These are phyloP conservation scores for Pelargonium nanum DNA, from an alignment of 345 rosid species.

Conservation along the genomic window DNA sequence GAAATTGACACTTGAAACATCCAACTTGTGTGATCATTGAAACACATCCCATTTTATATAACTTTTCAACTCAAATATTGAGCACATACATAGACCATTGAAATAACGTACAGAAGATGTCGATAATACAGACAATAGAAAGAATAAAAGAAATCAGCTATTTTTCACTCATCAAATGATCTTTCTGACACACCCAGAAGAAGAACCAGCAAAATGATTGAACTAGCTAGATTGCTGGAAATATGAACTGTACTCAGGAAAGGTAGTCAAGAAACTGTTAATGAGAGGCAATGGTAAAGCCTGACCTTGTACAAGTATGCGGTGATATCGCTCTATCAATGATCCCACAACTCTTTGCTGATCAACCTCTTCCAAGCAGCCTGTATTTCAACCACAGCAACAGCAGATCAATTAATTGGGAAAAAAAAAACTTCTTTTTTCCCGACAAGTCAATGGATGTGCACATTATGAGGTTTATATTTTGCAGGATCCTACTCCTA, in stretches of 20 bases:
- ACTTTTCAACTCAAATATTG: too few species aligned
- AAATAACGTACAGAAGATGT: too few species aligned
- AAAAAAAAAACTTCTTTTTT: neutral
- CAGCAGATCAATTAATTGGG: neutral
- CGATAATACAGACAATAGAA: neutral
- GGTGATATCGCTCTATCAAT: slow-evolving; percentile 30
- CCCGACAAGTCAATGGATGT: neutral
- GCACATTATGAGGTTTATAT: too few species aligned
- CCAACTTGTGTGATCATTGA: too few species aligned
- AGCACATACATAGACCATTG: too few species aligned
- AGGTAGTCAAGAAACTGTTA: slow-evolving; percentile 33
- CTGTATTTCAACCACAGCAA: slow-evolving; percentile 20
- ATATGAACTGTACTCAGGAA: slow-evolving; percentile 28
- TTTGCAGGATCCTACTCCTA: too few species aligned
- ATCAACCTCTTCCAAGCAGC: slow-evolving; percentile 39
- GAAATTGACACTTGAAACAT: too few species aligned
- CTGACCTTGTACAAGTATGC: slow-evolving; percentile 27
- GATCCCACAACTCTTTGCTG: slow-evolving; percentile 17
- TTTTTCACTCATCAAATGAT: too few species aligned
- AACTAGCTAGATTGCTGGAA: slow-evolving; percentile 19
- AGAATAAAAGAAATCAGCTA: neutral
- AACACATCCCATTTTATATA: too few species aligned
- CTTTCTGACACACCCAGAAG: too few species aligned
- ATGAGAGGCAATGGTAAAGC: slow-evolving; percentile 29
- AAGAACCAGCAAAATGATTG: too few species aligned